Base-by-base conservation (phyloP, 257 asterid species). In the Echium plantagineum region DNA sequence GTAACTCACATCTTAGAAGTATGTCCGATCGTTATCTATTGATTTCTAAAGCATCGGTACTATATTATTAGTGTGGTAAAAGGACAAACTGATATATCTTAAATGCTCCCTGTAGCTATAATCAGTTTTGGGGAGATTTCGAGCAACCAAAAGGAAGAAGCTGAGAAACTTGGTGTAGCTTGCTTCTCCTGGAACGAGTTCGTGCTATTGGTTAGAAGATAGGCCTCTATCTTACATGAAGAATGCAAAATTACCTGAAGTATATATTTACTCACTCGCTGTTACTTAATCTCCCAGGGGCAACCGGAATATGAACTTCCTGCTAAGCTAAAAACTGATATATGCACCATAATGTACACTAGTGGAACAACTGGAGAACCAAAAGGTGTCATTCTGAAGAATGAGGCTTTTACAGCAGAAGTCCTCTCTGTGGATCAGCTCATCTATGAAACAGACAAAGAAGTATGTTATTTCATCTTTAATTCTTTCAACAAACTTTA, bases 291-390 rank as follows among this genome's bases (percentile, higher is more conserved):
- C 57, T 67, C 58, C 58, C 69, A 90, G 98, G 98, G 94, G 31
- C 63, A 70, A 60, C 63, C 67, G 56, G 82, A 77, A 48, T 78
- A 54, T n/a, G 70, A 80, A 58, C 80, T 90, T 26, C 96, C 95
- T 49, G 67, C 81, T 0, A 85, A 84, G 64, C 68, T 64, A 71
- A 85, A 78, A 80, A 74, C 75, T 2, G 85, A 82, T 48, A 68
- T 66, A 7, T 87, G 94, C 76, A 87, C 89, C 3, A 85, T 90
- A 75, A 90, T 90, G 98, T 90, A 90, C 70, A 90, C 98, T 0
- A 90, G 98, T 63, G 98, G 98, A 67, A 90, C 98, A 17, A 90
- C 95, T 0, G 98, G 98, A 59, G 98, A 90, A 64, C 98, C 98
- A 5, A 90, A 90, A 59, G 98, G 98, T 3, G 98, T 90, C 68